Evolutionary conservation across 345 rosid species (phyloP).

Genomic region (Sonneratia alba): DNA sequence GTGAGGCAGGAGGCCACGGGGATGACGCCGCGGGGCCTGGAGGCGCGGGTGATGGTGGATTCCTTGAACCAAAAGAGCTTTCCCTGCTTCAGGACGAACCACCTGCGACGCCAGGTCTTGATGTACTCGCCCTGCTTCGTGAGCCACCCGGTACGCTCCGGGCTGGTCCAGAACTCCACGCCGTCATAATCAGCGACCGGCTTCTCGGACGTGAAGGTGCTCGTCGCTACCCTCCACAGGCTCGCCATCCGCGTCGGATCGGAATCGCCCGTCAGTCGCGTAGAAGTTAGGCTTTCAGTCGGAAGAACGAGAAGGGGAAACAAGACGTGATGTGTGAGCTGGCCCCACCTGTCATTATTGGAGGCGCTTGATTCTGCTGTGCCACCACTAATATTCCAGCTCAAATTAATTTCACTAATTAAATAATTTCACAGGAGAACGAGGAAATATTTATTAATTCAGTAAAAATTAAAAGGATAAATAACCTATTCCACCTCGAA

Average conservation of each 20-base stretch:
- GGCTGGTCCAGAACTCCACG: conserved; percentile 58
- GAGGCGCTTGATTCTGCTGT: not conserved
- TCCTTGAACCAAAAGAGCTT: conserved; percentile 76
- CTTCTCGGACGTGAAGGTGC: conserved; percentile 15
- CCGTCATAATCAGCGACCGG: conserved; percentile 24
- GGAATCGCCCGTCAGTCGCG: not conserved
- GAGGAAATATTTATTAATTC: too few relatives aligned
- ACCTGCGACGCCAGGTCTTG: conserved; percentile 68
- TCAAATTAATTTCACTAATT: too few relatives aligned
- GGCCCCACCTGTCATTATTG: conserved; percentile 1
- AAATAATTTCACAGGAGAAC: not conserved
- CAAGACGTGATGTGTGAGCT: not conserved
- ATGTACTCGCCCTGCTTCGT: conserved; percentile 64
- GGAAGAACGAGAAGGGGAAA: not conserved
- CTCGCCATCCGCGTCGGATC: conserved; percentile 14
- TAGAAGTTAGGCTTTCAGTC: not conserved
- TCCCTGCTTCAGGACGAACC: conserved; percentile 70
- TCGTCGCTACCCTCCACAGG: conserved; percentile 38
- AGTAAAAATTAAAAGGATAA: too few relatives aligned
- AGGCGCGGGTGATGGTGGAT: conserved; percentile 37
- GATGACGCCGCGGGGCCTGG: conserved; percentile 56
- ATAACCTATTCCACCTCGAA: too few relatives aligned
- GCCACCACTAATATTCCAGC: not conserved
- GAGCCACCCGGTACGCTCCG: conserved; percentile 63
- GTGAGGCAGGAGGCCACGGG: conserved; percentile 53